Percentiles rank a stretch among this genome's conserved stretches.
Conservation (phyloP, 129 eudicot species). For the Pittosporum tobira region DNA sequence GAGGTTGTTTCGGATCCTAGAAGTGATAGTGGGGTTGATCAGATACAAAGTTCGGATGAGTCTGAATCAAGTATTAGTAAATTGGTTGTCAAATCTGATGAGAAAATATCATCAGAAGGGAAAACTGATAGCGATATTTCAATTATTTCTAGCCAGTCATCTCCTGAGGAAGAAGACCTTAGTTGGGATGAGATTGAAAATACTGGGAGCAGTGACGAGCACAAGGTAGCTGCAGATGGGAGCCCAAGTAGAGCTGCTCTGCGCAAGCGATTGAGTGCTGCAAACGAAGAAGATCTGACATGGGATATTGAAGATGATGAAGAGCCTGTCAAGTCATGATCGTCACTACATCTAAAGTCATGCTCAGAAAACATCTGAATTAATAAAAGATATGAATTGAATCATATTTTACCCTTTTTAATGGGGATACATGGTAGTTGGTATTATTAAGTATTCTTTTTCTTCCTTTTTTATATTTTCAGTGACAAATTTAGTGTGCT, state of each 20-base stretch:
- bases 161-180: conserved; percentile 59
- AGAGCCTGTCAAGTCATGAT: conserved; percentile 36
- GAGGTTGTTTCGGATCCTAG: conserved; percentile 17
- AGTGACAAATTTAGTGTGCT: not conserved
- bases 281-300: conserved; percentile 65
- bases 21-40: conserved; percentile 21
- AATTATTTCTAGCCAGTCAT: conserved; percentile 57
- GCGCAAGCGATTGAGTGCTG: conserved; percentile 47
- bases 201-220: conserved; percentile 55
- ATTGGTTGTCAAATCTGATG: conserved; percentile 30
- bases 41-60: conserved; percentile 10
- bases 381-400: conserved; percentile 7
- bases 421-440: conserved; percentile 4
- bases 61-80: conserved; percentile 21
- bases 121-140: conserved; percentile 72
- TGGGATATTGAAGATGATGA: conserved; percentile 97
- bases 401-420: conserved; percentile 3
- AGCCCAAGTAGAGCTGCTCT: conserved; percentile 42
- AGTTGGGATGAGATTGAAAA: conserved; percentile 95
- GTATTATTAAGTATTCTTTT: not conserved
- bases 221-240: conserved; percentile 28
- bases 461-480: no score
- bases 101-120: conserved; percentile 47
- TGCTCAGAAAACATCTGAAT: conserved; percentile 9
- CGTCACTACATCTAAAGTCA: not conserved